phyloP scores from a whole-genome alignment of 2,329 filamentous ascomycete genomes.

The Gliomastix tumulicola region DNA sequence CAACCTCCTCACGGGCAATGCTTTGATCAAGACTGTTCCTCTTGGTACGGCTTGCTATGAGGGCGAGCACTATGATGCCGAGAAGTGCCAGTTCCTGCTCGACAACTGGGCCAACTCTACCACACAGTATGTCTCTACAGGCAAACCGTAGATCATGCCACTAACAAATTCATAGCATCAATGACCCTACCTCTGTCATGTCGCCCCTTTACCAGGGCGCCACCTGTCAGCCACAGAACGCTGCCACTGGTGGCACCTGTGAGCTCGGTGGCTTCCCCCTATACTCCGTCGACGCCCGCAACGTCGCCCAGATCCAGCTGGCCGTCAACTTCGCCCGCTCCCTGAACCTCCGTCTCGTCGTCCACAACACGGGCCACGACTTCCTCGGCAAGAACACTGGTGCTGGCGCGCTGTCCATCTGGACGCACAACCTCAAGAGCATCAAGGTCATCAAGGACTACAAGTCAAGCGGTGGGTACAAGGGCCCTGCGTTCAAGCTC shows the following conservation, averaged over 20 bases:
- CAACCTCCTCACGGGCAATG: constrained; percentile 20
- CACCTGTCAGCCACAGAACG: constrained; percentile 25
- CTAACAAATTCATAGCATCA: constrained; percentile 12
- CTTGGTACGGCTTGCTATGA: constrained; percentile 23
- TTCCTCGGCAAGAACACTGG: constrained; percentile 54
- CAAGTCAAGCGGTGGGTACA: constrained; percentile 16
- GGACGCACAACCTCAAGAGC: constrained; percentile 48
- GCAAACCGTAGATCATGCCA: neutral
- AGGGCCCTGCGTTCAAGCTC: constrained; percentile 44
- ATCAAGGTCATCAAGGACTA: constrained; percentile 15
- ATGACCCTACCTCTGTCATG: constrained; percentile 31
- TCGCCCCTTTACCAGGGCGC: constrained; percentile 29
- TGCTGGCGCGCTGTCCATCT: constrained; percentile 48
- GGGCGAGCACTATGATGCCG: constrained; percentile 16
- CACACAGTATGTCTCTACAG: constrained; percentile 4
- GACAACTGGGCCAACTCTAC: constrained; percentile 12
- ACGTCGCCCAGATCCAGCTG: constrained; percentile 34
- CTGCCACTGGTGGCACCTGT: constrained; percentile 16
- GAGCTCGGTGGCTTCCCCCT: constrained; percentile 30
- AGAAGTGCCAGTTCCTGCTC: constrained; percentile 13
- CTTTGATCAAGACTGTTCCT: constrained; percentile 21
- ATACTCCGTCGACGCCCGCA: constrained; percentile 32
- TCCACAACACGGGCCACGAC: constrained; percentile 47
- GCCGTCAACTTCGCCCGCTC: constrained; percentile 37
- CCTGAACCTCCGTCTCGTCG: constrained; percentile 38